Conservation (phyloP, 148 eudicot genomes). For the Rhododendron vialii region DNA sequence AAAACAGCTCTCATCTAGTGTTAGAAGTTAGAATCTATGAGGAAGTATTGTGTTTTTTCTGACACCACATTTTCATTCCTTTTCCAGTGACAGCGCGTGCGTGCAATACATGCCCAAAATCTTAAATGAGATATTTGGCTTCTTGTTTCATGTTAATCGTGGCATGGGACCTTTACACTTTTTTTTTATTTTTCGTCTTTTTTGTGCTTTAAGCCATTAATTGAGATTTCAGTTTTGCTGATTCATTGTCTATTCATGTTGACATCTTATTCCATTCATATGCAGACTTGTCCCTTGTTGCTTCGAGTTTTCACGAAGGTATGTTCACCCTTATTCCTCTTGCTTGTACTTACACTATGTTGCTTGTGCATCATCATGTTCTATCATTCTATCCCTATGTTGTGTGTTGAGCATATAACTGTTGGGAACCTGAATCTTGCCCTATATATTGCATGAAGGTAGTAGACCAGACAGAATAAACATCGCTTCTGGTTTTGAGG, state of each 20-base stretch:
- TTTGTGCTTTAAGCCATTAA: not conserved
- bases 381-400: not conserved
- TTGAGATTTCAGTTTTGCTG: not conserved
- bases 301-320: conserved; percentile 58
- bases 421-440: not conserved
- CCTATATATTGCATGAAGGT: not conserved
- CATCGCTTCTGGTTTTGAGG: not conserved
- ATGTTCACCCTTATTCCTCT: conserved; percentile 1
- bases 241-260: not conserved
- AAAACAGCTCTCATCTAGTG: not conserved
- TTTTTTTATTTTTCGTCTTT: not conserved
- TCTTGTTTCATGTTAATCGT: not conserved
- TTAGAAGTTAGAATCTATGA: not conserved
- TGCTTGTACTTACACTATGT: not conserved
- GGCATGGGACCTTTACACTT: not conserved
- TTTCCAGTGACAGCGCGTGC: not conserved
- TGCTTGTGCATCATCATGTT: not conserved
- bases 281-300: conserved; percentile 51
- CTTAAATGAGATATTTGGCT: not conserved
- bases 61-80: not conserved
- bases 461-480: not conserved
- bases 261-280: conserved; percentile 3
- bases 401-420: not conserved
- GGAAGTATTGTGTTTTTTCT: not conserved
- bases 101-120: not conserved